phyloP scores from a whole-genome alignment of 1,139 yeast species.

The Suhomyces terraborum region DNA sequence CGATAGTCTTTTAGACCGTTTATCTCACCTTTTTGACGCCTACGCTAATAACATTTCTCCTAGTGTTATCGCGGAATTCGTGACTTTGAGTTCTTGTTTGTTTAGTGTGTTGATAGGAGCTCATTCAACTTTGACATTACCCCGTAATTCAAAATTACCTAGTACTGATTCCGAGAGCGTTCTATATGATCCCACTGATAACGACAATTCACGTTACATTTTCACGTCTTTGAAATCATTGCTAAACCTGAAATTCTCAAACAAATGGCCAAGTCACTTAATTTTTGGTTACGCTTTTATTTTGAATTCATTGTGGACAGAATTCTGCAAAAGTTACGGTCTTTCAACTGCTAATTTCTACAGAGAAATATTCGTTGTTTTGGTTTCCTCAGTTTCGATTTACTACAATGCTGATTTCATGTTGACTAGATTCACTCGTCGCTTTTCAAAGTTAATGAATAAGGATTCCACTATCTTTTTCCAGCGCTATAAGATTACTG shows the following conservation, averaged over 20 bases:
- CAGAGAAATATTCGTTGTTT: conserved; percentile 1
- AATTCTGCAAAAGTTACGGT: conserved; percentile 1
- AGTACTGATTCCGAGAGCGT: conserved; percentile 30
- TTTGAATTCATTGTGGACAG: no score
- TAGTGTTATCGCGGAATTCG: conserved; percentile 3
- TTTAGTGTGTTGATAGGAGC: conserved; percentile 40
- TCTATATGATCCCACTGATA: conserved; percentile 50
- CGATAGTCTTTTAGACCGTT: background rate
- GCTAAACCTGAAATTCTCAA: background rate
- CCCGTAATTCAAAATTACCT: conserved; percentile 46
- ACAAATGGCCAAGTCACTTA: background rate
- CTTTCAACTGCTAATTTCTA: no score
- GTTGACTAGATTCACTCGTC: conserved; percentile 8
- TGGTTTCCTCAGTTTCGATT: conserved; percentile 4
- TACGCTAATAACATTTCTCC: conserved; percentile 10
- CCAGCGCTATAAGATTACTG: conserved; percentile 24
- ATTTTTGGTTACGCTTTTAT: no score
- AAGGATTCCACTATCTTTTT: conserved; percentile 16
- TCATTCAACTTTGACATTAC: conserved; percentile 44
- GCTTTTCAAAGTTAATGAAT: conserved; percentile 6
- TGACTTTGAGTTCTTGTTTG: conserved; percentile 8
- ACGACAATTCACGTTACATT: conserved; percentile 31
- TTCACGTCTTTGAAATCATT: conserved; percentile 23
- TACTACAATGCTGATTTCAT: conserved; percentile 8
- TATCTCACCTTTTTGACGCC: conserved; percentile 12